Conservation (phyloP, 805 yeast species). For the Metschnikowia gelsemii region DNA sequence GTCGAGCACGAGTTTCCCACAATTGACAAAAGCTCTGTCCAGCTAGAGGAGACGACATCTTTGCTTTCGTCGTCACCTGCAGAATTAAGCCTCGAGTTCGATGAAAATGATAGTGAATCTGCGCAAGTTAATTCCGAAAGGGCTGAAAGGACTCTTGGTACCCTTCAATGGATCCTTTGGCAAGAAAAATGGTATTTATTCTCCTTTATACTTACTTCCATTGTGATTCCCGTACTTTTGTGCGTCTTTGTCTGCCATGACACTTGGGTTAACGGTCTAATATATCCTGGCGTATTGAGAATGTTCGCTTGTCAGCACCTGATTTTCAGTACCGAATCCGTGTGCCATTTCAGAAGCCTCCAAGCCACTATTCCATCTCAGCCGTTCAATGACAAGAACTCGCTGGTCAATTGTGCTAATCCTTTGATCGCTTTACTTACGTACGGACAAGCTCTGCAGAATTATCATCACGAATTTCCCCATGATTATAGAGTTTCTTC, state of each 20-base stretch:
- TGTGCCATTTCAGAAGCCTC: conserved; percentile 65
- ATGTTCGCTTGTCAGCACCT: conserved; percentile 76
- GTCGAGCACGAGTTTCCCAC: conserved; percentile 38
- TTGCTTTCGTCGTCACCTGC: conserved; percentile 2
- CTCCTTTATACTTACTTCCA: conserved; percentile 31
- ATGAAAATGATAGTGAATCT: conserved; percentile 13
- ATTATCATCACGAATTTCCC: conserved; percentile 95
- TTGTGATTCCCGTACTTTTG: conserved; percentile 32
- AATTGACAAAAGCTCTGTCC: neutral
- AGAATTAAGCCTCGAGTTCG: conserved; percentile 6
- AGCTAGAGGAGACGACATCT: conserved; percentile 1
- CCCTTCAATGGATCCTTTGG: conserved; percentile 32
- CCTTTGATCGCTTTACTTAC: conserved; percentile 63
- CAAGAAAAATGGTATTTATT: conserved; percentile 31
- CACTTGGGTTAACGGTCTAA: conserved; percentile 35
- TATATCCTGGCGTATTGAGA: conserved; percentile 77
- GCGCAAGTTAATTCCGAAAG: conserved; percentile 8
- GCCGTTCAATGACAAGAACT: conserved; percentile 54
- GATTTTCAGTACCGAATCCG: conserved; percentile 71
- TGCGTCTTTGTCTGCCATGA: conserved; percentile 30
- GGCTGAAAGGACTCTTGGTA: conserved; percentile 12
- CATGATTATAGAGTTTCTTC: conserved; percentile 80
- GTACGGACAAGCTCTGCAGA: conserved; percentile 88
- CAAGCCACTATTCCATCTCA: conserved; percentile 66
- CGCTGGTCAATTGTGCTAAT: conserved; percentile 64